phyloP scores from a whole-genome alignment of 2,329 filamentous ascomycete species.

The Fusarium sororula region DNA sequence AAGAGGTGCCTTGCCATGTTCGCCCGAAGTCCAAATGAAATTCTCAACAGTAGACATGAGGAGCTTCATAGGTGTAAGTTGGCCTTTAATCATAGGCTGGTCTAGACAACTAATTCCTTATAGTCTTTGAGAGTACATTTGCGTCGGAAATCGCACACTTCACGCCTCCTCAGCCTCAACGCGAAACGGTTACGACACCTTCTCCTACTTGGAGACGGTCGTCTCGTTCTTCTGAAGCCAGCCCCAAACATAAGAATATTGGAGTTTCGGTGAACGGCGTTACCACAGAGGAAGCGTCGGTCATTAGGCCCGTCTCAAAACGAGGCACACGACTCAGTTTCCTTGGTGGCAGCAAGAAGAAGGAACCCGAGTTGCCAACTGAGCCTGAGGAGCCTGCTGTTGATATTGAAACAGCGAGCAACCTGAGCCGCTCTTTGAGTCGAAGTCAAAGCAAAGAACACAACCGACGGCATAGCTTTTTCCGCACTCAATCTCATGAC shows the following conservation, averaged over 20 bases:
- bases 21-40: slow-evolving; percentile 68
- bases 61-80: slow-evolving; percentile 73
- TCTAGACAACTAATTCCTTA: slow-evolving; percentile 25
- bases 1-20: slow-evolving; percentile 81
- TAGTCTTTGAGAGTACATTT: slow-evolving; percentile 71
- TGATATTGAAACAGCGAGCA: slow-evolving; percentile 47
- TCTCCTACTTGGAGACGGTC: slow-evolving; percentile 60
- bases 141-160: slow-evolving; percentile 73
- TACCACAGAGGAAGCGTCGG: slow-evolving; percentile 59
- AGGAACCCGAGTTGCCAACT: slow-evolving; percentile 47
- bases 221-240: slow-evolving; percentile 55
- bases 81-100: neutral
- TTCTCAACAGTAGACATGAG: slow-evolving; percentile 63
- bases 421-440: slow-evolving; percentile 42
- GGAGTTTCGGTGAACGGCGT: slow-evolving; percentile 48
- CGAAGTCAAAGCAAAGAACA: slow-evolving; percentile 43
- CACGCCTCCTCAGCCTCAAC: slow-evolving; percentile 58
- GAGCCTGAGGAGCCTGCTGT: slow-evolving; percentile 44
- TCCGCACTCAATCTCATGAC: slow-evolving; percentile 52
- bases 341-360: slow-evolving; percentile 63
- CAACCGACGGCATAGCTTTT: slow-evolving; percentile 54
- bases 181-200: slow-evolving; percentile 53
- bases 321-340: slow-evolving; percentile 66
- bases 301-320: slow-evolving; percentile 61
- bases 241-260: slow-evolving; percentile 46